These are phyloP conservation scores for Coemansia sp. DNA, from an alignment of 192 early-diverging fungal species.

Conservation along the genomic window DNA sequence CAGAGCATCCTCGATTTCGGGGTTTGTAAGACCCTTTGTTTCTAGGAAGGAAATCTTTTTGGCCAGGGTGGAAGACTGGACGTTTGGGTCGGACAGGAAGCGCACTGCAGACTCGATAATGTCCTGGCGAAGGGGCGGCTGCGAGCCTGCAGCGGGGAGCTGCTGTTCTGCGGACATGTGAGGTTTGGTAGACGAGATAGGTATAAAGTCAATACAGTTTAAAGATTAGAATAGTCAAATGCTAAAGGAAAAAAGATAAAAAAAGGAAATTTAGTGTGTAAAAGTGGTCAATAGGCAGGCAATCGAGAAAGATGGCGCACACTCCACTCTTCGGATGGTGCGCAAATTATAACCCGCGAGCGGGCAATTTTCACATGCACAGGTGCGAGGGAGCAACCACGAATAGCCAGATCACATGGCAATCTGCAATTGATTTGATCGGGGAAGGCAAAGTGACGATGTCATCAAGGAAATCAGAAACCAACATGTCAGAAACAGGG, in stretches of 20 bases:
- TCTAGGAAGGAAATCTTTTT: slow-evolving; percentile 96
- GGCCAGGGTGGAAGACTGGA: slow-evolving; percentile 81
- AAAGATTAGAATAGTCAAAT: not conserved
- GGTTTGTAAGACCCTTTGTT: slow-evolving; percentile 86
- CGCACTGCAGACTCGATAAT: slow-evolving; percentile 80
- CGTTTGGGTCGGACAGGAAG: slow-evolving; percentile 92
- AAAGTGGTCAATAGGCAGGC: not conserved
- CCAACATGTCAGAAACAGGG: no score
- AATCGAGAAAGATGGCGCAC: not conserved
- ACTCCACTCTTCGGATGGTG: not conserved
- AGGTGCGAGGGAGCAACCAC: not conserved
- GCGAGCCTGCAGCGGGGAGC: slow-evolving; percentile 8
- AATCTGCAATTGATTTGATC: no score
- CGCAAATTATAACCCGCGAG: not conserved
- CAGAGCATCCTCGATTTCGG: slow-evolving; percentile 90
- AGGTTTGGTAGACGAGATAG: not conserved
- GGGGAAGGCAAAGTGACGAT: no score
- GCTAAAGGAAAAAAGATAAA: not conserved
- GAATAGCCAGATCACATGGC: not conserved
- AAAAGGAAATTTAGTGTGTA: not conserved
- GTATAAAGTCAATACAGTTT: slow-evolving; percentile 1
- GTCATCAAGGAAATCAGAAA: no score
- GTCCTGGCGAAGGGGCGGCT: slow-evolving; percentile 60
- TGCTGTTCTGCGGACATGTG: slow-evolving; percentile 23
- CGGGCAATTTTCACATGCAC: slow-evolving; percentile 2